phyloP scores from a whole-genome alignment of 2,329 filamentous ascomycete species.

The Sporothrix euskadiensis region DNA sequence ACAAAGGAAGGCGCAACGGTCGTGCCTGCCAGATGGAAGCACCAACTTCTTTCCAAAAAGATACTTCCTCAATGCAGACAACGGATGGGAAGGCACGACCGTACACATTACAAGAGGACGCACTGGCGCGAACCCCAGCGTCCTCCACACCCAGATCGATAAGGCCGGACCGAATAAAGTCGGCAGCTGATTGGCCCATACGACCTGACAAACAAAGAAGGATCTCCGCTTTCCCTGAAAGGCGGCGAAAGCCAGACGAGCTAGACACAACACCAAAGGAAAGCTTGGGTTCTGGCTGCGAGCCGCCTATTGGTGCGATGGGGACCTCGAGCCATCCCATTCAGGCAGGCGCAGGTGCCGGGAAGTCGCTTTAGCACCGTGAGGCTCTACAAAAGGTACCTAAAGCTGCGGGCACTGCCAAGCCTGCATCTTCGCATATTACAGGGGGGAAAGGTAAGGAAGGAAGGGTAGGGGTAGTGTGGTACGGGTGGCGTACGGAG shows the following conservation, averaged over 20 bases:
- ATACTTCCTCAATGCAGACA: not conserved
- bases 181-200: constrained; percentile 25
- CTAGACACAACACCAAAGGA: not conserved
- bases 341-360: constrained; percentile 25
- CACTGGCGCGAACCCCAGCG: constrained; percentile 11
- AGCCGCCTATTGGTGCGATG: not conserved
- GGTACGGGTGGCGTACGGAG: not conserved
- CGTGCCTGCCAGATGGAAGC: constrained; percentile 8
- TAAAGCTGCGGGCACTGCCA: constrained; percentile 1
- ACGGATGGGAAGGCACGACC: constrained; percentile 17
- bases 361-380: constrained; percentile 8
- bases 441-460: not conserved
- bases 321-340: constrained; percentile 5
- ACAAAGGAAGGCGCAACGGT: not conserved
- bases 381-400: constrained; percentile 20
- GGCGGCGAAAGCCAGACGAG: not conserved
- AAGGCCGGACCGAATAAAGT: constrained; percentile 31
- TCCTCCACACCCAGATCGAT: constrained; percentile 27
- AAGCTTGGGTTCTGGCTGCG: not conserved
- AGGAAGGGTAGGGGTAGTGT: constrained; percentile 1
- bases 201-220: not conserved
- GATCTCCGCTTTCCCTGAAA: not conserved
- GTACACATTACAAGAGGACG: not conserved
- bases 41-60: not conserved
- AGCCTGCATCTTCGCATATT: constrained; percentile 19